Percentiles rank a stretch among this genome's conserved stretches.
Conservation (phyloP, 352 stramenopile genomes). For the Elongisporangium prolatum region DNA sequence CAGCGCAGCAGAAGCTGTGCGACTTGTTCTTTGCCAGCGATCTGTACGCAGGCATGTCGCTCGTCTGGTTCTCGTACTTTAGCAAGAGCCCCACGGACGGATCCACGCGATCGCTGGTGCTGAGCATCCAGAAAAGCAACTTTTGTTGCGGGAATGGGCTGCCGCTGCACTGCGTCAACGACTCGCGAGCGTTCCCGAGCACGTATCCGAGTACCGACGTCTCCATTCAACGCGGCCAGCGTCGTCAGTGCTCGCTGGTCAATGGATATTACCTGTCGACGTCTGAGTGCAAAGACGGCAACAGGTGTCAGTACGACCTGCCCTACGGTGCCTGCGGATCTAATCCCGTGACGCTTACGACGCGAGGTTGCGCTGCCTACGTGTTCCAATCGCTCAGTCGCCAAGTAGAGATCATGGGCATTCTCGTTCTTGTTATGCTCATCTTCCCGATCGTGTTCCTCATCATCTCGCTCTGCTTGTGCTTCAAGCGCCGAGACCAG, state of each 20-base stretch:
- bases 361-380: conserved; percentile 51
- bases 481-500: conserved; percentile 67
- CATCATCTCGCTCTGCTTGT: conserved; percentile 48
- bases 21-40: conserved; percentile 52
- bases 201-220: conserved; percentile 30
- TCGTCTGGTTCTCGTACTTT: conserved; percentile 80
- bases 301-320: conserved; percentile 54
- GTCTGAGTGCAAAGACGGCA: conserved; percentile 33
- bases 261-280: conserved; percentile 32
- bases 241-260: conserved; percentile 22
- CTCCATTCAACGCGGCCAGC: conserved; percentile 15
- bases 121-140: conserved; percentile 53
- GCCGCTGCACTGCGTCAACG: conserved; percentile 39
- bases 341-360: conserved; percentile 41
- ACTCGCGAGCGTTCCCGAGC: conserved; percentile 42
- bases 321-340: conserved; percentile 55
- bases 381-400: conserved; percentile 30
- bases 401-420: conserved; percentile 41
- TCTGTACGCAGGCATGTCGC: conserved; percentile 48
- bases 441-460: conserved; percentile 51
- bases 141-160: conserved; percentile 70
- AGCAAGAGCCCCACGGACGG: conserved; percentile 30
- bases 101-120: conserved; percentile 47
- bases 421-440: conserved; percentile 26
- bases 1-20: conserved; percentile 28